Conservation (phyloP, 2,329 filamentous ascomycete genomes). For the Apiospora malaysiana region DNA sequence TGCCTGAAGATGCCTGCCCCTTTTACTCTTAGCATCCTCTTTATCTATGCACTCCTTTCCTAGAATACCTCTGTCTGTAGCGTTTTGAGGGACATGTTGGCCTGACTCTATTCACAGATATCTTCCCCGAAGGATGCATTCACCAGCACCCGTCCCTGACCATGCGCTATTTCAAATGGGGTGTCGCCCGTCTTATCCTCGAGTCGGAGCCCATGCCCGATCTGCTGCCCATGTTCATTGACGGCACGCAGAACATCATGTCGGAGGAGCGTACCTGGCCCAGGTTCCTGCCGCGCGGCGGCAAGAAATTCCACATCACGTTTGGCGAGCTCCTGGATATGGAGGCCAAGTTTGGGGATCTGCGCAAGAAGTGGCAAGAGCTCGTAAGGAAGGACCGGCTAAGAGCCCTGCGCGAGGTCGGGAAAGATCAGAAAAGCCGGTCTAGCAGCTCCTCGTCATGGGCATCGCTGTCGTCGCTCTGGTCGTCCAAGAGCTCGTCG, state of each 20-base stretch:
- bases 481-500: neutral
- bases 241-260: constrained; percentile 89
- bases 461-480: constrained; percentile 4
- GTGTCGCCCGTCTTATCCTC: constrained; percentile 86
- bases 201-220: constrained; percentile 88
- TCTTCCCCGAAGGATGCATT: constrained; percentile 94
- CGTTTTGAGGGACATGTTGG: no score
- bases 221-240: constrained; percentile 91
- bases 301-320: constrained; percentile 72
- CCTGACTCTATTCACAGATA: constrained; percentile 50
- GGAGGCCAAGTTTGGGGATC: constrained; percentile 77
- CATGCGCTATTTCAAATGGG: constrained; percentile 99
- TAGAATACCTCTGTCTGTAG: neutral
- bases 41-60: neutral
- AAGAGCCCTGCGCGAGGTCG: constrained; percentile 34
- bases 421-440: neutral
- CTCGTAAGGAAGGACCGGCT: constrained; percentile 63
- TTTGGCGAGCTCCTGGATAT: constrained; percentile 81
- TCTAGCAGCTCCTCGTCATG: neutral
- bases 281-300: constrained; percentile 77
- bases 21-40: neutral
- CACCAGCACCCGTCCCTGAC: constrained; percentile 82
- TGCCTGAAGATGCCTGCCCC: neutral
- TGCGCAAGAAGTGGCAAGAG: constrained; percentile 75
- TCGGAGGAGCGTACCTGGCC: constrained; percentile 81